Evolutionary conservation across 495 filamentous ascomycete species (phyloP).

Genomic region (Lasiosphaeris hirsuta): DNA sequence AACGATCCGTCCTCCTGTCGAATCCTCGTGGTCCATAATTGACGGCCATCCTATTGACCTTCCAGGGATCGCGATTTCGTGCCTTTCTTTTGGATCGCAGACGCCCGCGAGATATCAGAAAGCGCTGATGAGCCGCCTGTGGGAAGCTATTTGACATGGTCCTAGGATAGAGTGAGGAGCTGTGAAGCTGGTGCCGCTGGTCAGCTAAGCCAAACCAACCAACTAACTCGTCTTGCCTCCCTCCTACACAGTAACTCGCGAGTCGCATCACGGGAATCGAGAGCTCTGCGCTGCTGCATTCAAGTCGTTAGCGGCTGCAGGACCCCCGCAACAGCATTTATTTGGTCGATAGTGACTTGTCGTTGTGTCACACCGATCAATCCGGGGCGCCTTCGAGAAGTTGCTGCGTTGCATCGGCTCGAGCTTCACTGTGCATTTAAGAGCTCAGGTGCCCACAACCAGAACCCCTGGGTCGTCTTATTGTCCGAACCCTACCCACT

Average conservation of each 20-base stretch:
- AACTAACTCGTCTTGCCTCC: too few species aligned
- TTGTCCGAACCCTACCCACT: too few species aligned
- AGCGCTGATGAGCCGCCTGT: conserved; percentile 1
- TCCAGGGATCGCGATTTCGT: background rate
- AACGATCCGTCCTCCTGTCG: background rate
- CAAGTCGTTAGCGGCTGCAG: background rate
- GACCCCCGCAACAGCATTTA: background rate
- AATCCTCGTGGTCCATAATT: background rate
- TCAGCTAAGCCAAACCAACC: too few species aligned
- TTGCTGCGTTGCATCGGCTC: too few species aligned
- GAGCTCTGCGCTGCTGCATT: background rate
- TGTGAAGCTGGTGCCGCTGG: too few species aligned
- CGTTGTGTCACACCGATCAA: too few species aligned
- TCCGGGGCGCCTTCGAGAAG: too few species aligned
- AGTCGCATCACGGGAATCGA: background rate
- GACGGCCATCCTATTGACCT: background rate
- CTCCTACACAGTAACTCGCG: background rate
- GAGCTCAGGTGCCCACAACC: too few species aligned
- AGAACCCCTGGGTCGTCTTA: too few species aligned
- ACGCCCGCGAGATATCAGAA: background rate
- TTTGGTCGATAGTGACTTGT: background rate
- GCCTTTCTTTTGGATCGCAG: background rate
- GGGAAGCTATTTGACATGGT: background rate
- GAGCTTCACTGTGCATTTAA: too few species aligned
- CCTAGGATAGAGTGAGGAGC: too few species aligned